phyloP scores from a whole-genome alignment of 257 asterid species.

The Nicotiana noctiflora region DNA sequence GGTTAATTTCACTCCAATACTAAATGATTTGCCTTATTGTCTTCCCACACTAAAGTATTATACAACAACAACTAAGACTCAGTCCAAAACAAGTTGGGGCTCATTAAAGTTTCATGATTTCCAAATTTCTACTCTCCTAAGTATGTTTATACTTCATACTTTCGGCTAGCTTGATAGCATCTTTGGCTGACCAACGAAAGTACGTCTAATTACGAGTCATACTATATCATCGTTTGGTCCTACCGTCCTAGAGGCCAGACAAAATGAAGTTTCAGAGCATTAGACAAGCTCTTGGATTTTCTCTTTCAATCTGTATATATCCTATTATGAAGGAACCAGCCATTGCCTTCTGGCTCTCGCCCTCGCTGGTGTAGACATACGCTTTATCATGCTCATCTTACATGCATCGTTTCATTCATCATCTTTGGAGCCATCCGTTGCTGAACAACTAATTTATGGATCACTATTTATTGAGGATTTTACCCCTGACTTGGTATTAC shows the following conservation, averaged over 20 bases:
- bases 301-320: background rate
- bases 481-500: background rate
- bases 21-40: background rate
- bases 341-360: background rate
- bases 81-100: too few species aligned
- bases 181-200: background rate
- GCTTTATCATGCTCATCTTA: background rate
- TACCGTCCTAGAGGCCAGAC: background rate
- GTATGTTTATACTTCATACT: background rate
- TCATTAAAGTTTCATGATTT: background rate
- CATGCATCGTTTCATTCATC: background rate
- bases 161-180: background rate
- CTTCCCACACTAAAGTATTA: too few species aligned
- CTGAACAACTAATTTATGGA: background rate
- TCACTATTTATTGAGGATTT: background rate
- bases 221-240: background rate
- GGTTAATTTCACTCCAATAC: background rate
- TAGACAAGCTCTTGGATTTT: background rate
- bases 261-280: background rate
- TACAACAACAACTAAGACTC: too few species aligned
- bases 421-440: background rate
- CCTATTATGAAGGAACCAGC: background rate
- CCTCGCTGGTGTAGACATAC: background rate
- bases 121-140: background rate
- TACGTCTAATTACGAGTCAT: background rate